Evolutionary conservation across 1,284 basidiomycete genomes (phyloP), one percentile per base, ranked within the genome.

Genomic region (Polyporus tsugae): DNA sequence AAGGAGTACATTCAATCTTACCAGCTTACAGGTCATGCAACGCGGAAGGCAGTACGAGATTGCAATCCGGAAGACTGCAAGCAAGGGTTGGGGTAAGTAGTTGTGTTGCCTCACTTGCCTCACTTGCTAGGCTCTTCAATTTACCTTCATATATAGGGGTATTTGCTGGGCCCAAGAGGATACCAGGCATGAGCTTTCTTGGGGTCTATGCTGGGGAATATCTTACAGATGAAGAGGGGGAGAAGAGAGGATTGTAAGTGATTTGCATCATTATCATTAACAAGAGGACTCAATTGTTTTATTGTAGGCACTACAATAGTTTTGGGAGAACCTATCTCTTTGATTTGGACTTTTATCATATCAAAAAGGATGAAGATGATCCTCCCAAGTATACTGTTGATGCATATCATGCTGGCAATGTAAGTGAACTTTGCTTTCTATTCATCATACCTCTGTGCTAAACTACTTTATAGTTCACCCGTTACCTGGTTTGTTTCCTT

Each of bases 171-270:
- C 77, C 83, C 17, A 87, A 83, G 74, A 87, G 81, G 71, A 95
- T 98, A 35, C 85, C 85, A 0, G 80, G 78, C 44, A 91, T 94
- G 2, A 87, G 89, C 0, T 97, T 92, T 75, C 80, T 98, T 55
- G 95, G 95, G 1, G 85, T 94, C 0, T 97, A 97, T 78, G 83
- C 94, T 1, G 96, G 96, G 0, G 96, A 98, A 77, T 80, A 96
- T 5, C 75, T 97, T 33, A 89, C 86, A 0, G 91, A 94, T 60
- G 80, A 78, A 1, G 91, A 91, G 63, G 87, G 86, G 2, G 89
- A 95, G 58, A 74, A 79, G 13, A 87, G 96, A 33, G 94, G 92
- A 67, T 74, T 74, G 93, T 93, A 71, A 77, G 89, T 81, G 15
- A 60, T 55, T 38, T 62, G 58, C 46, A 59, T n/a, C 57, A n/a